Percentiles rank a stretch among this genome's conserved stretches.
Evolutionary conservation across 2,329 filamentous ascomycete species (phyloP).

Genomic region (Beauveria brongniartii): DNA sequence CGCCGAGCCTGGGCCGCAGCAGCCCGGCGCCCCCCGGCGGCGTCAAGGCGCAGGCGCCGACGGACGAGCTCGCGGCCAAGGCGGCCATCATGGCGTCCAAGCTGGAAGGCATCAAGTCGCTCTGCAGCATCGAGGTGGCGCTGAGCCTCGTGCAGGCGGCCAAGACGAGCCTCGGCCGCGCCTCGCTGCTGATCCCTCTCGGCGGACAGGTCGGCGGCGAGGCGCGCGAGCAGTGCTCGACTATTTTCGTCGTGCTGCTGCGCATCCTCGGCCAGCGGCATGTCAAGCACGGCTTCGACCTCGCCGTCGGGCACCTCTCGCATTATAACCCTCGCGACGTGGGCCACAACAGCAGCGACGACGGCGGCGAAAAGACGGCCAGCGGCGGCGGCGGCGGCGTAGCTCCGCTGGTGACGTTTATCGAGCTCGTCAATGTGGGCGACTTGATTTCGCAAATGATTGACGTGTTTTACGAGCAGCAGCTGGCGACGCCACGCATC

Average conservation of each 20-base stretch:
- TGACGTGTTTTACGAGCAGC: slow-evolving; percentile 96
- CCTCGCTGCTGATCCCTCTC: slow-evolving; percentile 72
- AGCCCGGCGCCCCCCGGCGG: slow-evolving; percentile 33
- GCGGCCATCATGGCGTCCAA: slow-evolving; percentile 95
- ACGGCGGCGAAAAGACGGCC: slow-evolving; percentile 41
- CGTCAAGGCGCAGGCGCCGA: slow-evolving; percentile 69
- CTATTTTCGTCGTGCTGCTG: slow-evolving; percentile 78
- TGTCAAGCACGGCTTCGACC: slow-evolving; percentile 88
- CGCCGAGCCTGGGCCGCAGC: slow-evolving; percentile 33
- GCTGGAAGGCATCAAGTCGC: slow-evolving; percentile 84
- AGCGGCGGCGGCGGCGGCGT: slow-evolving; percentile 34
- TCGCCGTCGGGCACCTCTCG: slow-evolving; percentile 82
- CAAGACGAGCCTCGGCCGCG: slow-evolving; percentile 79
- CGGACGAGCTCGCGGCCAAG: slow-evolving; percentile 88
- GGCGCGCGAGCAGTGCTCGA: slow-evolving; percentile 79
- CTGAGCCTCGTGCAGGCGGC: slow-evolving; percentile 81
- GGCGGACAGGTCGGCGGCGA: slow-evolving; percentile 74
- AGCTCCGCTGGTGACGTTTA: slow-evolving; percentile 86
- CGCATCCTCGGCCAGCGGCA: slow-evolving; percentile 79
- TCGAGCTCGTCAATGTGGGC: slow-evolving; percentile 95
- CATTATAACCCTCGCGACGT: slow-evolving; percentile 85
- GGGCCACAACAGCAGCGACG: slow-evolving; percentile 42
- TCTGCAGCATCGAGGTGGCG: slow-evolving; percentile 95
- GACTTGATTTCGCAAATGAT: slow-evolving; percentile 98
- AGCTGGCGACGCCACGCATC: slow-evolving; percentile 73